These are phyloP conservation scores for bread wheat (Triticum aestivum) DNA, from an alignment of 176 grass and related monocot species.

Conservation along the genomic window DNA sequence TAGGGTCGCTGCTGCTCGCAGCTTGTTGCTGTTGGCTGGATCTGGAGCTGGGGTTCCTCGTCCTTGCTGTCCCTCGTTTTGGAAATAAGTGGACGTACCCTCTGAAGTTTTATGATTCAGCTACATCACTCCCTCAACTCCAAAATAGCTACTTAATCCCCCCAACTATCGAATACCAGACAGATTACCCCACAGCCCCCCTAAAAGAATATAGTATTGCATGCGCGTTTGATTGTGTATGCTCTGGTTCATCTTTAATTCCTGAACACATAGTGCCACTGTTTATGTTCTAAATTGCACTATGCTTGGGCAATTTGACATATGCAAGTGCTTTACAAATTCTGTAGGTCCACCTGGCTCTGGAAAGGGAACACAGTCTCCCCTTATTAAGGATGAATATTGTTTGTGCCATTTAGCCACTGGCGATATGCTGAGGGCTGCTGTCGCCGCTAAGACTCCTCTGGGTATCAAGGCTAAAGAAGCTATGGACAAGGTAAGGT, in stretches of 20 bases:
- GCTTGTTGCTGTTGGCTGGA: no score
- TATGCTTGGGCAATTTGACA: background rate
- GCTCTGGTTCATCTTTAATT: background rate
- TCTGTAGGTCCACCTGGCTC: constrained; percentile 86
- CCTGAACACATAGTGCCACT: background rate
- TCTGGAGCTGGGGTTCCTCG: no score
- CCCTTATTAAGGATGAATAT: constrained; percentile 89
- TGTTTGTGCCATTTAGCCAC: constrained; percentile 98
- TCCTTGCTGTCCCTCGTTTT: no score
- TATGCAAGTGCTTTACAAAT: background rate
- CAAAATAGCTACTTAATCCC: no score
- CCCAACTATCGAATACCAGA: no score
- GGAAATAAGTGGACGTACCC: no score
- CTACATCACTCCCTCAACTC: no score
- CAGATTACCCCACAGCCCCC: no score
- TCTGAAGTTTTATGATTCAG: no score
- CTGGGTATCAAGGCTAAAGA: constrained; percentile 96
- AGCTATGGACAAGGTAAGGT: constrained; percentile 81
- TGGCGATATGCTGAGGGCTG: constrained; percentile 96
- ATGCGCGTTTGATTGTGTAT: no score
- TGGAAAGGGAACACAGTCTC: constrained; percentile 94
- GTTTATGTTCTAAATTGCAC: background rate
- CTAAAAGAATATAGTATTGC: no score
- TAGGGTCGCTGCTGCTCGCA: no score
- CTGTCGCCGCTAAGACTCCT: constrained; percentile 87